Evolutionary conservation across 2,329 filamentous ascomycete genomes (phyloP).

Genomic region (Metarhizium guizhouense): DNA sequence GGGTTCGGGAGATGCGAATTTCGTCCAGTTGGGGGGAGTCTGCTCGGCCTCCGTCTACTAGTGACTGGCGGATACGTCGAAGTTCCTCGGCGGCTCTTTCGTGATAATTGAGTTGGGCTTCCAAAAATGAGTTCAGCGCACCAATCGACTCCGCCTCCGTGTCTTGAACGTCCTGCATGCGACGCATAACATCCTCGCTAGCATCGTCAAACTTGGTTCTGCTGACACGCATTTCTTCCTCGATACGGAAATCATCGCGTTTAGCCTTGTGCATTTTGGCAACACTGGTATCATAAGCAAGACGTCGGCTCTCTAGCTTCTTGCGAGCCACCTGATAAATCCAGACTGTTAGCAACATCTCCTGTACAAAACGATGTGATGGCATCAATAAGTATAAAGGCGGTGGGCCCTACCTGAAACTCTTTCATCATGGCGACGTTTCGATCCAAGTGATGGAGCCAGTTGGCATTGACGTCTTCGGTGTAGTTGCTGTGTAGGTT

Average conservation of each 20-base stretch:
- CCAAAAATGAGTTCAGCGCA: conserved; percentile 73
- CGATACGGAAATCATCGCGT: conserved; percentile 84
- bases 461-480: conserved; percentile 66
- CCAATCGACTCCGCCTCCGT: conserved; percentile 74
- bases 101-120: conserved; percentile 84
- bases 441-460: conserved; percentile 86
- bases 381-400: background rate
- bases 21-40: conserved; percentile 5
- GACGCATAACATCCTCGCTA: conserved; percentile 79
- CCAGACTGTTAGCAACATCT: background rate
- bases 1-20: conserved; percentile 24
- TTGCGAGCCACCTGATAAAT: conserved; percentile 59
- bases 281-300: conserved; percentile 85
- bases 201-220: conserved; percentile 96
- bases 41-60: conserved; percentile 22
- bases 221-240: conserved; percentile 83
- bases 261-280: conserved; percentile 90
- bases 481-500: conserved; percentile 80
- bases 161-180: conserved; percentile 96
- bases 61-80: conserved; percentile 40
- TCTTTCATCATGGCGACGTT: conserved; percentile 94
- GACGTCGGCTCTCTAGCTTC: conserved; percentile 82
- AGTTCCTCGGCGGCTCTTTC: conserved; percentile 85
- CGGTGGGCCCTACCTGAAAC: conserved; percentile 61
- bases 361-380: background rate